Percentiles rank a stretch among this genome's conserved stretches.
Evolutionary conservation across 164 flowering plant genomes (phyloP).

Genomic region (Vitis cinerea): DNA sequence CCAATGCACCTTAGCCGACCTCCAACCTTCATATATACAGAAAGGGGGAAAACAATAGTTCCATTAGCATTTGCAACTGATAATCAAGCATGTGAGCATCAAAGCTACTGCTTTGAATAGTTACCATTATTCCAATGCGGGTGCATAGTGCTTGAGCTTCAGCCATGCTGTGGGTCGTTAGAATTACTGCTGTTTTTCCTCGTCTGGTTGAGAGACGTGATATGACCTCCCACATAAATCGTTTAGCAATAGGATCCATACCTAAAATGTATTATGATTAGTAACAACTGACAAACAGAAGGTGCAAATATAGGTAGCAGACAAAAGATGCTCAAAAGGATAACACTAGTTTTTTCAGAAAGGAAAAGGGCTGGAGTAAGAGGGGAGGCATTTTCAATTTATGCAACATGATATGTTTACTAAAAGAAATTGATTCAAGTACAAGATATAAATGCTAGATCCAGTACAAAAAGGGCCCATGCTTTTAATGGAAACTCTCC

Average conservation of each 20-base stretch:
- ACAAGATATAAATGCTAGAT: background rate
- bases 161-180: slow-evolving; percentile 98
- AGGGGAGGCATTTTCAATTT: background rate
- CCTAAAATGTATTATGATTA: slow-evolving; percentile 37
- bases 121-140: slow-evolving; percentile 95
- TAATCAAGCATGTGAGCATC: background rate
- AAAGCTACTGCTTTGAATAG: slow-evolving; percentile 5
- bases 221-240: slow-evolving; percentile 99
- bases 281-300: background rate
- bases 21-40: slow-evolving; percentile 64
- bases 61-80: background rate
- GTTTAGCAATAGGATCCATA: slow-evolving; percentile 98
- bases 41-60: slow-evolving; percentile 1
- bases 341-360: no score
- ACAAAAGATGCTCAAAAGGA: no score
- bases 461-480: background rate
- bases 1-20: slow-evolving; percentile 91
- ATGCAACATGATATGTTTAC: no score
- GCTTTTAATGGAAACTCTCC: background rate
- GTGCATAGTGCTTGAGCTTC: slow-evolving; percentile 99
- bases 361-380: no score
- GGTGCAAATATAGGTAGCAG: background rate
- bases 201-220: slow-evolving; percentile 86
- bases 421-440: no score
- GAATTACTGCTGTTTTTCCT: slow-evolving; percentile 98